phyloP scores from a whole-genome alignment of 75 land plant genomes.

The Pinus albicaulis region DNA sequence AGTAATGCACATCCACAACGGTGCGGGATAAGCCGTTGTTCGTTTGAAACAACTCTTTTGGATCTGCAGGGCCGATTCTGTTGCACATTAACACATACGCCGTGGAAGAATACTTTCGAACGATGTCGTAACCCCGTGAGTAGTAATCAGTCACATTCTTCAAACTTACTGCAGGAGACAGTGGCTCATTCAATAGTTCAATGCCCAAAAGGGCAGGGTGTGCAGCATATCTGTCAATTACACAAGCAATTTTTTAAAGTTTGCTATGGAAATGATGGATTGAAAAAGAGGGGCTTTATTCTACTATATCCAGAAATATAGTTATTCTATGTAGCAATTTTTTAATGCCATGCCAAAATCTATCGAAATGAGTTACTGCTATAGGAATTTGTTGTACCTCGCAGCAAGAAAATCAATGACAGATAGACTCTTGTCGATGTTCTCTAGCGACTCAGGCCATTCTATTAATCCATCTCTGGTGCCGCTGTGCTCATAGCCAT shows the following conservation, averaged over 20 bases:
- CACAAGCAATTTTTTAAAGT: background rate
- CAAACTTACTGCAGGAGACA: conserved; percentile 10
- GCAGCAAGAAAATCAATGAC: conserved; percentile 72
- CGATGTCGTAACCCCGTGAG: conserved; percentile 22
- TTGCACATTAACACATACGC: conserved; percentile 64
- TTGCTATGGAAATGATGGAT: background rate
- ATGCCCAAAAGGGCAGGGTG: conserved; percentile 26
- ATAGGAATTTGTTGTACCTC: conserved; percentile 28
- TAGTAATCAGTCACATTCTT: conserved; percentile 22
- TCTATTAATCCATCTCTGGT: conserved; percentile 41
- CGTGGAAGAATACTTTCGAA: conserved; percentile 32
- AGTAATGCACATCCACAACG: conserved; percentile 74
- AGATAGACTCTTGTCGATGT: conserved; percentile 41
- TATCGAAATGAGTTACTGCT: no score
- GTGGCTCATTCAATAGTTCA: conserved; percentile 40
- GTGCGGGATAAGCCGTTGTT: conserved; percentile 25
- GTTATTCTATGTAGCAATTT: no score
- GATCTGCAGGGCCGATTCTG: conserved; percentile 26
- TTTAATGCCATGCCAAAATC: no score
- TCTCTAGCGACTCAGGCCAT: conserved; percentile 27
- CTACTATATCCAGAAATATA: background rate
- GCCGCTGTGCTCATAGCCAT: conserved; percentile 39
- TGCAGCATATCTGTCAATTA: conserved; percentile 17
- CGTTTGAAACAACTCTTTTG: conserved; percentile 45
- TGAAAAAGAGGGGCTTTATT: background rate